phyloP scores from a whole-genome alignment of 2,329 filamentous ascomycete genomes.

The Sclerotinia trifoliorum region DNA sequence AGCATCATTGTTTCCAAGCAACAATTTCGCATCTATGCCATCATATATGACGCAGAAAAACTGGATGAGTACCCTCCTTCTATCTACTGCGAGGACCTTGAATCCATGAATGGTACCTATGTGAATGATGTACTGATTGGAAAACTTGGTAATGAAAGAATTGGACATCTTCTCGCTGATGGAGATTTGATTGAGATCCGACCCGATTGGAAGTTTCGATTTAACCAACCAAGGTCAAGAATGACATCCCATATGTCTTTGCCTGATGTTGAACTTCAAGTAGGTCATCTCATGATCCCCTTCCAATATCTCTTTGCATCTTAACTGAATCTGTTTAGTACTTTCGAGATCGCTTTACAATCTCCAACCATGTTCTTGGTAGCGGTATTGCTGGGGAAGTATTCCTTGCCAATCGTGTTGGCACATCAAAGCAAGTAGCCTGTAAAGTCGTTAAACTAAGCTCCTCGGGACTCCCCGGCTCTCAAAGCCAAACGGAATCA shows the following conservation, averaged over 20 bases:
- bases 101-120: slow-evolving; percentile 54
- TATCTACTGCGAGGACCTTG: slow-evolving; percentile 56
- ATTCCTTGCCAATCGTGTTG: slow-evolving; percentile 52
- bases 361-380: slow-evolving; percentile 53
- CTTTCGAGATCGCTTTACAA: slow-evolving; percentile 49
- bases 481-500: not conserved
- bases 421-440: slow-evolving; percentile 58
- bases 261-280: slow-evolving; percentile 42
- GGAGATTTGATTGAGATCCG: slow-evolving; percentile 50
- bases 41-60: slow-evolving; percentile 48
- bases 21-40: slow-evolving; percentile 56
- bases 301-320: not conserved
- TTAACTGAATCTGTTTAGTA: slow-evolving; percentile 37
- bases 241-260: slow-evolving; percentile 25
- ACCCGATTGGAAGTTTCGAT: slow-evolving; percentile 42
- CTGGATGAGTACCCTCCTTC: slow-evolving; percentile 39
- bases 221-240: slow-evolving; percentile 37
- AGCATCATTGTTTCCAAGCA: slow-evolving; percentile 49
- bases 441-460: slow-evolving; percentile 64
- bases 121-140: slow-evolving; percentile 51
- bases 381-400: slow-evolving; percentile 54
- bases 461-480: not conserved
- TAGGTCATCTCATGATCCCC: slow-evolving; percentile 23
- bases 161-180: slow-evolving; percentile 50
- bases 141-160: slow-evolving; percentile 38